Base-by-base conservation (phyloP, 345 rosid species). In the Moricandia arvensis region DNA sequence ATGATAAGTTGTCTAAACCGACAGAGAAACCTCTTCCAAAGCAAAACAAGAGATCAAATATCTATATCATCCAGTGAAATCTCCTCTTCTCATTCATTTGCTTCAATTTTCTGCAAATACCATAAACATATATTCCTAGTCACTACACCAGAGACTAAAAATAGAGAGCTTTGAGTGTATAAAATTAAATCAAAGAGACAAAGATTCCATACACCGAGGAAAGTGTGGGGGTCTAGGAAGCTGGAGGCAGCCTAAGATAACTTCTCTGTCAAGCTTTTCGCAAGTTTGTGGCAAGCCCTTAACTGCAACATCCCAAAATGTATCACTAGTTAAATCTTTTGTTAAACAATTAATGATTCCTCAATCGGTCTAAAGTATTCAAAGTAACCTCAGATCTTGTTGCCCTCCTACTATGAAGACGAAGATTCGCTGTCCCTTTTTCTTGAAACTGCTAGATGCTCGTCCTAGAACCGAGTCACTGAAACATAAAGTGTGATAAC, bases 321-420 rank as follows among this genome's bases (percentile, higher is more conserved):
- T 59, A 66, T 72, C 26, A 77, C 17, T 43, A 27, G 16, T 38
- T 27, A 37, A 65, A 5, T 21, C 7, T 17, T 47, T 35, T 65
- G 35, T 73, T 59, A 57, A 33, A 10, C 58, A 43, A 7, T 30
- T 15, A 38, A 59, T n/a, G 60, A 59, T 0, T 68, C 41, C 24
- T 59, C 30, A 27, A 74, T n/a, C 1, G 53, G 7, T n/a, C 33
- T 66, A 17, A 13, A n/a, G 30, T 67, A 18, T 68, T 37, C 34
- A 18, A 26, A 60, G 37, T 86, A 92, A 92, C 99, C 99, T 95
- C 99, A 0, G 98, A 95, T 83, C 98, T 88, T 2, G 97, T 95
- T 66, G 94, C 93, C 99, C 98, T 66, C 99, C 99, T 4, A 89
- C 89, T 12, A 95, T 87, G 65, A 92, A 95, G 72, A 95, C 88